Base-by-base conservation (phyloP, 2,329 filamentous ascomycete genomes). In the Thelonectria discophora region DNA sequence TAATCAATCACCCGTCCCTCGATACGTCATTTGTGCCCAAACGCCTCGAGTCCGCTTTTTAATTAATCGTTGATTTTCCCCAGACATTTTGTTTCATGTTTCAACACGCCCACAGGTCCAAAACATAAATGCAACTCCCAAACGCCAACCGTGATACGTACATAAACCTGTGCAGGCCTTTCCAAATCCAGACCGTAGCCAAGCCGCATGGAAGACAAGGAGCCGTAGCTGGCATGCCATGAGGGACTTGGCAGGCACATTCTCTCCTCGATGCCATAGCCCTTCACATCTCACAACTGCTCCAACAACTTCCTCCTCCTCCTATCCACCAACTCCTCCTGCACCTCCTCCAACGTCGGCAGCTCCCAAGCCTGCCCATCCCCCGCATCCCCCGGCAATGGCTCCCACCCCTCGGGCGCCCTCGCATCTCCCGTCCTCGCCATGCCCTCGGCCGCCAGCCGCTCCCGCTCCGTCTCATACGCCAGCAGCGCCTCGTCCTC, bases 271-370 rank as follows among this genome's bases (percentile, higher is more conserved):
- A 34, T 3, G 3, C 32, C 13, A 11, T 15, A 37, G 24, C 15
- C n/a, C 34, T 34, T 24, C 45, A 24, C 21, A 24, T 24, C 48
- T 72, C 73, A 82, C 62, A 96, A 83, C 79, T 95, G 94, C 71
- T 97, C 93, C 68, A 99, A 79, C 64, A 99, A 80, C 76, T 90
- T 92, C 77, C 89, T 86, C 75, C 92, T 88, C 78, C 94, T 86
- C 78, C 94, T 85, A 68, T 97, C 93, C 56, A 99, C 85, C 69
- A 99, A 80, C 78, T 98, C 95, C 73, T 94, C 88, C 78, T 97
- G 93, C n/a, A 98, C 94, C 75, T 98, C 92, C 18, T 97, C 93
- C 58, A 93, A 79, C 5, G 91, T 94, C 9, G 95, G 95, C 71
- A 98, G 77, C 65, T 86, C 87, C 94, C 94, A 97, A 48, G 82